Evolutionary conservation across 495 filamentous ascomycete species (phyloP), one percentile per base, ranked within the genome.

Genomic region (Penicillium paradoxum): DNA sequence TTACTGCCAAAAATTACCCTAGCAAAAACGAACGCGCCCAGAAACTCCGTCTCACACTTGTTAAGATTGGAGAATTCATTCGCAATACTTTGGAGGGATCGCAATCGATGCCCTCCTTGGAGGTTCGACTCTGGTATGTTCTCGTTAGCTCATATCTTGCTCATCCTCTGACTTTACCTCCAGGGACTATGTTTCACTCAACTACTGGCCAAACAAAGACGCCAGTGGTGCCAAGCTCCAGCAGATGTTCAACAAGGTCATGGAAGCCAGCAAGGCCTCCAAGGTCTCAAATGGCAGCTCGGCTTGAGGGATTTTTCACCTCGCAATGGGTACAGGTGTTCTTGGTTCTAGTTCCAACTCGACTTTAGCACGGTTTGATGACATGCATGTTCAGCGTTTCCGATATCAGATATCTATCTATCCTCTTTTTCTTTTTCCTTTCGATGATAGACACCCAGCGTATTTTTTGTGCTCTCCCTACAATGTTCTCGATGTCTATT

Each of bases 1-100:
- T 85, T n/a, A 87, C 81, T 0, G 85, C 81, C 52, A 81, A 83
- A 53, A 77, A 79, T 38, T 77, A 84, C 41, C 83, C 81, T 32
- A 77, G 77, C 38, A 80, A 83, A 56, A 70, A 77, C 29, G 75
- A 78, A 48, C 74, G 85, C 13, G 80, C 85, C 25, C 58, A 50
- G 15, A 69, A 75, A 49, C 65, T 77, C 21, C 64, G 76, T 25
- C 65, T 58, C 29, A 73, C 78, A 14, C 70, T 80, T 47, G 59
- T 69, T 34, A 74, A 71, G 46, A 78, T 80, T 58, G 77, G 77
- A 18, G 72, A 75, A 40, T 76, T 75, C 45, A 77, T 80, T 39
- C 61, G 66, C 32, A 53, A 52, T 45, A 71, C 69, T 9, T 45
- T 77, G 33, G 58, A 62, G 32, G 62, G 68, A 15, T 65, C 71